These are phyloP conservation scores for Rhizopus arrhizus DNA, from an alignment of 371 early-diverging fungal genomes.

Conservation along the genomic window DNA sequence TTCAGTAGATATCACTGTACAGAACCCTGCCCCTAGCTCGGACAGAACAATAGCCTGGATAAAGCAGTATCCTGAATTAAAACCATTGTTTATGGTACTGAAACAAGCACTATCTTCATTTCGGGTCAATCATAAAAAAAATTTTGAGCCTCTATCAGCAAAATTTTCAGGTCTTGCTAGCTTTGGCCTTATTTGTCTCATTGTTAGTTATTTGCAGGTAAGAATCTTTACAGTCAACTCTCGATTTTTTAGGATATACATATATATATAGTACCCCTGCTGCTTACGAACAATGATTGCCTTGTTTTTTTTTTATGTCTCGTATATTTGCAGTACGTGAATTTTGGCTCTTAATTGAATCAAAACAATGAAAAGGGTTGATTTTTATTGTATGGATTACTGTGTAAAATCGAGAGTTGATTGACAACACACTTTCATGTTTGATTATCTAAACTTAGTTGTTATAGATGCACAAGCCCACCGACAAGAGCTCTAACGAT, in stretches of 20 bases:
- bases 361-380: too few relatives aligned
- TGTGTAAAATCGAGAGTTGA: too few relatives aligned
- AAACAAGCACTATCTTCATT: constrained; percentile 23
- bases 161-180: constrained; percentile 27
- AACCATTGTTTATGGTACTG: constrained; percentile 26
- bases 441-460: neutral
- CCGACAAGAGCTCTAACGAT: neutral
- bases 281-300: too few relatives aligned
- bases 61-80: constrained; percentile 24
- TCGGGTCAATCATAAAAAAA: neutral
- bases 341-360: too few relatives aligned
- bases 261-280: too few relatives aligned
- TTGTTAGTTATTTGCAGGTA: constrained; percentile 34
- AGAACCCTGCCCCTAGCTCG: constrained; percentile 23
- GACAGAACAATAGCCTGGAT: constrained; percentile 27
- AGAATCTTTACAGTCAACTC: neutral
- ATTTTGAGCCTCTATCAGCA: constrained; percentile 23
- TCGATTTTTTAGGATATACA: neutral
- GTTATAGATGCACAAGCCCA: constrained; percentile 12
- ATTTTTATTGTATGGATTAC: too few relatives aligned
- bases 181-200: constrained; percentile 30
- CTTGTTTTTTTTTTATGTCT: too few relatives aligned
- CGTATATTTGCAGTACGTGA: too few relatives aligned
- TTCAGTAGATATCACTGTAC: constrained; percentile 24
- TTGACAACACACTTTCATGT: neutral